These are phyloP conservation scores for Magnolia sinica DNA, from an alignment of 164 flowering plant species.

Conservation along the genomic window DNA sequence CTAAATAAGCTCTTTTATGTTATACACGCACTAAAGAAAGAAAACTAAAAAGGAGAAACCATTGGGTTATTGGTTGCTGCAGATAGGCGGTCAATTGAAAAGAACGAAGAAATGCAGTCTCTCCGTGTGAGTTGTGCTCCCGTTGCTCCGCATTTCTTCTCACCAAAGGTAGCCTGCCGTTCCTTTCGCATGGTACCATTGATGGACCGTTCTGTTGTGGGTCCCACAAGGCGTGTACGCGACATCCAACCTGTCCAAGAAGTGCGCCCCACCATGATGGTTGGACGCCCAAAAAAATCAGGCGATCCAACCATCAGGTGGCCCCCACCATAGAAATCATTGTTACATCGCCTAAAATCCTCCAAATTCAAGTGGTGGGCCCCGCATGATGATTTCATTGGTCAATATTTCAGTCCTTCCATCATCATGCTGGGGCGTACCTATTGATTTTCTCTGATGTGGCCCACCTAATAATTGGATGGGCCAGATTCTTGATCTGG, in stretches of 20 bases:
- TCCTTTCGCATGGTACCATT: neutral
- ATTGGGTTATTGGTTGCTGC: neutral
- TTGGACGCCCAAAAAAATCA: neutral
- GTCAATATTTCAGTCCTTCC: no score
- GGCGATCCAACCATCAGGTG: neutral
- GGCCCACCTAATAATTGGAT: neutral
- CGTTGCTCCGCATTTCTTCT: neutral
- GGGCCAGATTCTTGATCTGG: neutral
- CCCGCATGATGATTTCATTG: neutral
- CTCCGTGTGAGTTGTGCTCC: neutral
- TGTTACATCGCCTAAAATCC: neutral
- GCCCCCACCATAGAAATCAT: neutral
- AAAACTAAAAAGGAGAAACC: neutral
- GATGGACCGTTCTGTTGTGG: neutral
- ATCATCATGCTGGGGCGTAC: no score
- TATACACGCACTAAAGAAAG: no score
- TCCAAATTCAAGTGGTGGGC: neutral
- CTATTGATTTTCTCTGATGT: no score
- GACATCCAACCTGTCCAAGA: neutral
- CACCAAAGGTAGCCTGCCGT: neutral
- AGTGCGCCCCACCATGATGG: neutral
- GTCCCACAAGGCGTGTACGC: neutral
- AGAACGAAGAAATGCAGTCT: conserved; percentile 2
- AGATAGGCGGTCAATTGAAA: neutral
- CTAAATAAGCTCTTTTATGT: no score